Conservation (phyloP, 306 rosid genomes). For the Cucumis melo region DNA sequence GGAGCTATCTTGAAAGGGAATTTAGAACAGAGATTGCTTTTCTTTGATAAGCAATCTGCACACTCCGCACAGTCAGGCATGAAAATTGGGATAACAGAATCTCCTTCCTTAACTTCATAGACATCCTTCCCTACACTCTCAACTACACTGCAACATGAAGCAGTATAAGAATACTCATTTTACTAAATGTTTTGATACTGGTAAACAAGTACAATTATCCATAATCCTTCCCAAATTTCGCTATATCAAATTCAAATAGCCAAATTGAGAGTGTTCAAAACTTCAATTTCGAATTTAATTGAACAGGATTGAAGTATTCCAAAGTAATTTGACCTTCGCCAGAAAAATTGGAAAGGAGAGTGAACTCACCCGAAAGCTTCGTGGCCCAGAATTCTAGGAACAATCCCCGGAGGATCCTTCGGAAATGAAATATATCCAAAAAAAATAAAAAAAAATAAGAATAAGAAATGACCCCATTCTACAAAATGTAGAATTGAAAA, state of each 20-base stretch:
- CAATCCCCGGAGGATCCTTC: constrained; percentile 47
- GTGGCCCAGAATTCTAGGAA: constrained; percentile 76
- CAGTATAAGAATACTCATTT: background rate
- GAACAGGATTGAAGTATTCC: background rate
- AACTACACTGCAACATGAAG: constrained; percentile 34
- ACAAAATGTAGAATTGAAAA: background rate
- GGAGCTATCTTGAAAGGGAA: constrained; percentile 43
- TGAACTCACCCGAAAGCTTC: constrained; percentile 65
- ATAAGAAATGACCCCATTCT: background rate
- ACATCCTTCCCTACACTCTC: constrained; percentile 75
- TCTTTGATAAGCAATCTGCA: constrained; percentile 46
- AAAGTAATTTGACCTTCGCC: no score
- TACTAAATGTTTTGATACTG: no score
- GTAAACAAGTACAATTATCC: background rate
- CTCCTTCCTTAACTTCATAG: constrained; percentile 55
- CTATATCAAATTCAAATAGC: background rate
- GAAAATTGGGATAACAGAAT: constrained; percentile 54
- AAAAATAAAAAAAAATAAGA: background rate
- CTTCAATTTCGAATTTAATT: background rate
- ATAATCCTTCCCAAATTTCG: background rate
- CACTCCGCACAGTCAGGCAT: constrained; percentile 58
- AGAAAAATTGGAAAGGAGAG: background rate
- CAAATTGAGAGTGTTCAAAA: background rate
- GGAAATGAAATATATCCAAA: background rate
- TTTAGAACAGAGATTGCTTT: constrained; percentile 61